phyloP scores from a whole-genome alignment of 257 asterid genomes.

The Solanum medicagineum region DNA sequence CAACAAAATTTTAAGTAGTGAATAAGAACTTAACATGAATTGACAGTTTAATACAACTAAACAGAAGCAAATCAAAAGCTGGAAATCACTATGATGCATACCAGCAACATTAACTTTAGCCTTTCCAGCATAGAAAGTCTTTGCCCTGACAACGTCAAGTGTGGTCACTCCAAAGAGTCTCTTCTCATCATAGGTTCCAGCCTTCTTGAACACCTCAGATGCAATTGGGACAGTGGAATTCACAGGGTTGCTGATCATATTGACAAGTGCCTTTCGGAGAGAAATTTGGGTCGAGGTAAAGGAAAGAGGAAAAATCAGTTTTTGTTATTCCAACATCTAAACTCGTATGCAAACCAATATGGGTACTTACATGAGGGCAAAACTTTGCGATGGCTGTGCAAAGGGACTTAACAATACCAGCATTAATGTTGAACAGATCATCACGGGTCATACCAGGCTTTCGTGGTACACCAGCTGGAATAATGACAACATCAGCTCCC shows the following conservation, averaged over 20 bases:
- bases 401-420: slow-evolving; percentile 18
- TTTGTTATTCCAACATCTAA: not conserved
- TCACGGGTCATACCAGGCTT: slow-evolving; percentile 32
- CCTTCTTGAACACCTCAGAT: slow-evolving; percentile 22
- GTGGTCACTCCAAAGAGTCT: slow-evolving; percentile 23
- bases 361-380: slow-evolving; percentile 18
- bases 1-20: not conserved
- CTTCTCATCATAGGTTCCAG: slow-evolving; percentile 19
- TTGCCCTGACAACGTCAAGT: slow-evolving; percentile 24
- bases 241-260: slow-evolving; percentile 22
- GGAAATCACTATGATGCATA: not conserved
- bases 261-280: slow-evolving; percentile 12
- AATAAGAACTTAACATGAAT: not conserved
- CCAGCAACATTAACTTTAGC: slow-evolving; percentile 15
- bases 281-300: not conserved
- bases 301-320: not conserved
- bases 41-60: not conserved
- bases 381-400: slow-evolving; percentile 12
- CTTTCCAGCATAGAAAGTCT: slow-evolving; percentile 23
- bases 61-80: not conserved
- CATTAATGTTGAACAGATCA: slow-evolving; percentile 23
- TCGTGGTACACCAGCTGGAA: slow-evolving; percentile 26
- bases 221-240: slow-evolving; percentile 27
- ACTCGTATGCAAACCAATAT: not conserved
- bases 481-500: slow-evolving; percentile 26